phyloP scores from a whole-genome alignment of 2,329 filamentous ascomycete species.

The Ramularia collo-cygni region DNA sequence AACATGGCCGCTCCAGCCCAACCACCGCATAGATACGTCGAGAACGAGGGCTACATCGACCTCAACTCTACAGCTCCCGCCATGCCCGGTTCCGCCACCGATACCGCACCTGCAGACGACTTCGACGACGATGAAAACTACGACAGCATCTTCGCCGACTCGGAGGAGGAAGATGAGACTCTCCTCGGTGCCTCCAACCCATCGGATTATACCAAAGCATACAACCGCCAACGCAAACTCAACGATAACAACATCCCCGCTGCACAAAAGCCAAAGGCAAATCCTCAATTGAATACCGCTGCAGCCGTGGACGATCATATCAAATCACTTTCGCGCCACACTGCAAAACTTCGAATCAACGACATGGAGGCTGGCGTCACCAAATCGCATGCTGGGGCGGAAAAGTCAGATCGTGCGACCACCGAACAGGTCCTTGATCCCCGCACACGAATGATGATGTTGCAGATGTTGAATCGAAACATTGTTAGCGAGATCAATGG shows the following conservation, averaged over 20 bases:
- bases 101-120: conserved; percentile 12
- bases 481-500: conserved; percentile 88
- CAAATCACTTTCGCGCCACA: conserved; percentile 74
- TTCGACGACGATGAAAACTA: conserved; percentile 38
- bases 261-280: conserved; percentile 60
- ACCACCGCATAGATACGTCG: conserved; percentile 26
- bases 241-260: conserved; percentile 46
- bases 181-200: conserved; percentile 52
- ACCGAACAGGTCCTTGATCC: conserved; percentile 92
- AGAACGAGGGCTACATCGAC: conserved; percentile 29
- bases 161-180: conserved; percentile 56
- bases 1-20: no score
- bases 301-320: conserved; percentile 83
- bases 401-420: conserved; percentile 82
- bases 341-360: conserved; percentile 76
- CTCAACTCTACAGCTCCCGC: conserved; percentile 11
- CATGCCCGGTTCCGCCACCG: conserved; percentile 24
- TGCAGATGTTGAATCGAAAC: conserved; percentile 92
- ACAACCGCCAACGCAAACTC: conserved; percentile 74
- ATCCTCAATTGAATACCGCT: conserved; percentile 72
- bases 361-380: conserved; percentile 48
- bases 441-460: conserved; percentile 85
- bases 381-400: conserved; percentile 46
- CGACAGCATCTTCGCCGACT: conserved; percentile 46
- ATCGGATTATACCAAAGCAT: conserved; percentile 72